These are phyloP conservation scores for Hymenoscyphus infarciens DNA, from an alignment of 2,329 filamentous ascomycete genomes.

Conservation along the genomic window DNA sequence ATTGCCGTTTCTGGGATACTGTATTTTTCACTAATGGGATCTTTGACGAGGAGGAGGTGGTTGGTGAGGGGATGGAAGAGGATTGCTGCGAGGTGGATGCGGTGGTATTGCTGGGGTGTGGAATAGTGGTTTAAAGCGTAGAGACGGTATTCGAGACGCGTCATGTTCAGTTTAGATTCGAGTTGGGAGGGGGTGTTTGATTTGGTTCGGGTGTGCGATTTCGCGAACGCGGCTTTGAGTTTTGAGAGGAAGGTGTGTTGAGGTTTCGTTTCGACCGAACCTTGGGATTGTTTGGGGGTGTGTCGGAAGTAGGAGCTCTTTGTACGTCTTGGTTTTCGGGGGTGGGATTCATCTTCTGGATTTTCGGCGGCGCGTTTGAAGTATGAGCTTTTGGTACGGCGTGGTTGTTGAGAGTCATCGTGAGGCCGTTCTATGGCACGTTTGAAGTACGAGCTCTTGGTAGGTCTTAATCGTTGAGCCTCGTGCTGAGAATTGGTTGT, in stretches of 20 bases:
- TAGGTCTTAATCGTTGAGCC: too few relatives aligned
- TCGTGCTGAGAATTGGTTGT: too few relatives aligned
- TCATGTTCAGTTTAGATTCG: neutral
- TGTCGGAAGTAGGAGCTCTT: neutral
- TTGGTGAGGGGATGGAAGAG: neutral
- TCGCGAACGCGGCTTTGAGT: neutral
- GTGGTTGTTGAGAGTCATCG: too few relatives aligned
- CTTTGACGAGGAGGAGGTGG: neutral
- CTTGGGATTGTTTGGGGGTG: neutral
- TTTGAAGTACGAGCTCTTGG: too few relatives aligned
- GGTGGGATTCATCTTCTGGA: neutral
- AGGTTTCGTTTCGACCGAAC: neutral
- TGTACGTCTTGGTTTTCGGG: neutral
- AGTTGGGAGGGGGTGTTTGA: neutral
- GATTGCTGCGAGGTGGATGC: neutral
- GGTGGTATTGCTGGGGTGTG: neutral
- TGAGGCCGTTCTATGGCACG: too few relatives aligned
- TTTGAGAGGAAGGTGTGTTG: neutral
- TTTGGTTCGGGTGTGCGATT: neutral
- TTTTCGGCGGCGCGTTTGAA: neutral
- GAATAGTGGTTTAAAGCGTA: neutral
- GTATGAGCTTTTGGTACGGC: neutral
- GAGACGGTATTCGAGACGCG: neutral
- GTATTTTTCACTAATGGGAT: neutral
- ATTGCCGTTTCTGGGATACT: neutral